phyloP scores from a whole-genome alignment of 768 basidiomycete species.

The Coprinopsis marcescibilis region DNA sequence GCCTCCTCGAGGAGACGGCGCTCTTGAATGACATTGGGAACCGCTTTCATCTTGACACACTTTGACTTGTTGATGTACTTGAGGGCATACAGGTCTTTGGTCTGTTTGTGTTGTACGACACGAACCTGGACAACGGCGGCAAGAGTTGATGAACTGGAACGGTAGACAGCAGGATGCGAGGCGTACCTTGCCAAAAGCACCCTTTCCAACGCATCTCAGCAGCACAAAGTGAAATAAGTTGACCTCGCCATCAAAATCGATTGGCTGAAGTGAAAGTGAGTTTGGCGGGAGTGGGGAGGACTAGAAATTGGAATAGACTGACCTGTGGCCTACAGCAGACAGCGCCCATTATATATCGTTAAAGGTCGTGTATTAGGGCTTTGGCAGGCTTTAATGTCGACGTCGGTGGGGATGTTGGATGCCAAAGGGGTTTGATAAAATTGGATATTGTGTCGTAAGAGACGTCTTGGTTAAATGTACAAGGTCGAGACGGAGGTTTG shows the following conservation, averaged over 20 bases:
- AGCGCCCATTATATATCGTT: conserved; percentile 60
- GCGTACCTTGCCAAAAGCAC: conserved; percentile 93
- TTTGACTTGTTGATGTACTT: conserved; percentile 99
- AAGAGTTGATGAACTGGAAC: too few relatives aligned
- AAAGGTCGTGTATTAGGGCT: conserved; percentile 20
- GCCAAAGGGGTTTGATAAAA: not conserved
- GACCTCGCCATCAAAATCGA: conserved; percentile 93
- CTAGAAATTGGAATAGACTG: conserved; percentile 15
- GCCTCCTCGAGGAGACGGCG: conserved; percentile 94
- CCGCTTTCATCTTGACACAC: conserved; percentile 98
- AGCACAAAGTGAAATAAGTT: conserved; percentile 97
- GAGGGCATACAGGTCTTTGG: conserved; percentile 92
- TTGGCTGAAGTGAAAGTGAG: conserved; percentile 48
- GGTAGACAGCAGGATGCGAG: conserved; percentile 7
- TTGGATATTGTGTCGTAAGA: not conserved
- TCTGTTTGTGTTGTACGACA: conserved; percentile 98
- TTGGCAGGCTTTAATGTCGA: conserved; percentile 3
- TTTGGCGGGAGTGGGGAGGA: not conserved
- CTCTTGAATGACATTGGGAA: conserved; percentile 96
- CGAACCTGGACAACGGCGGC: too few relatives aligned
- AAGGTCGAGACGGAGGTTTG: not conserved
- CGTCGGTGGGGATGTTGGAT: conserved; percentile 8
- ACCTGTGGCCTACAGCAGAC: conserved; percentile 83
- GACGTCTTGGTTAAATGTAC: not conserved
- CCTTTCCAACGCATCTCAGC: conserved; percentile 94